Evolutionary conservation across 306 rosid species (phyloP).

Genomic region (Cucumis melo): DNA sequence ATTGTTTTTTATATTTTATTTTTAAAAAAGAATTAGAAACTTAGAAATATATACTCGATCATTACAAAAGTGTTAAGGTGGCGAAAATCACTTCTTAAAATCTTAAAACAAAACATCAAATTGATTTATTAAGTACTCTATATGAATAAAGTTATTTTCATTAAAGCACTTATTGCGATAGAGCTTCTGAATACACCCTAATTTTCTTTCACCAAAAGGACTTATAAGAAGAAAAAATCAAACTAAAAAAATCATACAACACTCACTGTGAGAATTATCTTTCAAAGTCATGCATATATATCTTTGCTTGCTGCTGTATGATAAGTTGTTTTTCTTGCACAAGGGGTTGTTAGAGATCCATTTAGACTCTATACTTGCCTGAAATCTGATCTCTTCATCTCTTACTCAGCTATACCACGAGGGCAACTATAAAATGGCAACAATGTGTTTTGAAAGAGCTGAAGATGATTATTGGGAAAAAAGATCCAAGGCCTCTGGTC

Average conservation of each 20-base stretch:
- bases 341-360: neutral
- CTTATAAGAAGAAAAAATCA: neutral
- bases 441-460: constrained; percentile 70
- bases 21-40: too few species aligned
- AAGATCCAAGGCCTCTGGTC: constrained; percentile 58
- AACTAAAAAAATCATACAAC: neutral
- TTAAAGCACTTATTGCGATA: neutral
- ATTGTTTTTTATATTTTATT: too few species aligned
- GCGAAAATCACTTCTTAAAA: too few species aligned
- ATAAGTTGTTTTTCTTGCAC: neutral
- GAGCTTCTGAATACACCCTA: neutral
- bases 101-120: too few species aligned
- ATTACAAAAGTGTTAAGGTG: too few species aligned
- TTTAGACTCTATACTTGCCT: neutral
- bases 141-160: too few species aligned
- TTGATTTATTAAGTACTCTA: too few species aligned
- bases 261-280: neutral
- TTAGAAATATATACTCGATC: too few species aligned
- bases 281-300: neutral
- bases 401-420: constrained; percentile 40
- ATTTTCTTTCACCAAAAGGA: neutral
- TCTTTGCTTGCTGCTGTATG: neutral
- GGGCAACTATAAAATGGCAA: constrained; percentile 57
- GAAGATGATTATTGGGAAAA: constrained; percentile 59
- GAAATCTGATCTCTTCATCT: neutral